Evolutionary conservation across 371 early-diverging fungal genomes (phyloP).

Genomic region (Amoeboaphelidium protococcarum): DNA sequence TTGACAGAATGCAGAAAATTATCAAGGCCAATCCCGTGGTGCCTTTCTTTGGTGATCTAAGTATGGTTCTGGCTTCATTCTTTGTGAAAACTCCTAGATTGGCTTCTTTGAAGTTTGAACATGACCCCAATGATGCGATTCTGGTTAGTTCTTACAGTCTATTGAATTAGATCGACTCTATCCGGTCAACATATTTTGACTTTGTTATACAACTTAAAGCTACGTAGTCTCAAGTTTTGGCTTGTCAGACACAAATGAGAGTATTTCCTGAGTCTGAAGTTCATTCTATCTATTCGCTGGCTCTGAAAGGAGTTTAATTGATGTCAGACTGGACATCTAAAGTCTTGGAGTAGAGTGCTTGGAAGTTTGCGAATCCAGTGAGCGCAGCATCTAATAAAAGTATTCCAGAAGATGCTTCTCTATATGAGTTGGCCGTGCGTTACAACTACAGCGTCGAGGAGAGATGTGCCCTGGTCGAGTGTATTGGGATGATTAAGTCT

Average conservation of each 20-base stretch:
- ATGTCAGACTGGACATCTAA: constrained; percentile 6
- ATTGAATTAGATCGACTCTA: constrained; percentile 3
- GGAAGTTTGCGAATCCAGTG: constrained; percentile 17
- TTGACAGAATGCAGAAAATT: constrained; percentile 13
- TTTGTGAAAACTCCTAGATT: constrained; percentile 13
- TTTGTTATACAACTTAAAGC: constrained; percentile 1
- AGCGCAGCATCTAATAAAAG: constrained; percentile 1
- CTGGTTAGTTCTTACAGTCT: constrained; percentile 4
- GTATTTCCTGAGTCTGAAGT: neutral
- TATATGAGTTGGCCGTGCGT: constrained; percentile 17
- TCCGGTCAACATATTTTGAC: constrained; percentile 4
- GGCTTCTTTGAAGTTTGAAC: constrained; percentile 7
- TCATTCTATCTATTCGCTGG: constrained; percentile 6
- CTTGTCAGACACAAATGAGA: neutral
- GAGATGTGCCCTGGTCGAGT: constrained; percentile 13
- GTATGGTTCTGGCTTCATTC: constrained; percentile 8
- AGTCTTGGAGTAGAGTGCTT: constrained; percentile 17
- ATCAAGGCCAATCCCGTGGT: constrained; percentile 12
- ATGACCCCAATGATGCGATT: constrained; percentile 2
- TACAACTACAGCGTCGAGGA: constrained; percentile 17
- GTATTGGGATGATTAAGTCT: constrained; percentile 15
- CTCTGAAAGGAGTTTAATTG: constrained; percentile 8
- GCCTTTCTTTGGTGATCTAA: constrained; percentile 18
- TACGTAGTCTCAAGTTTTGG: neutral
- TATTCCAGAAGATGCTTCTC: constrained; percentile 7